Base-by-base conservation (phyloP, 495 filamentous ascomycete genomes). In the Aspergillus cavernicola region DNA sequence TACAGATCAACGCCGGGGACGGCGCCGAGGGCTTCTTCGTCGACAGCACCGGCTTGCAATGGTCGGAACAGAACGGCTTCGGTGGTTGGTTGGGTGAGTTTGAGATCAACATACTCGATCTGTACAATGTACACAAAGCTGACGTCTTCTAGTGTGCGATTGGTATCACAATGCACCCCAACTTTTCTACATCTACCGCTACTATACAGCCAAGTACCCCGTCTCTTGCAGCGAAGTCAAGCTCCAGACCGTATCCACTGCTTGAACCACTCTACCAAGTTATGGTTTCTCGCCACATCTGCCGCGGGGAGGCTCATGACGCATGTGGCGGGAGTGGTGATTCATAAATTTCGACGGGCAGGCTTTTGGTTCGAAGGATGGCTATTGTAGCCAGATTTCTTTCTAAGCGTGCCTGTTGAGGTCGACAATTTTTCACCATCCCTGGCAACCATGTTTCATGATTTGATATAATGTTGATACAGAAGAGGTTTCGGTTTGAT, bases 141-240 rank as follows among this genome's bases (percentile, higher is more conserved):
- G 26, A 46, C n/a, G 9, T 45, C 29, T 23, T 46, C 26, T 49
- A 82, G 79, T 75, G 6, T 82, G 80, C 44, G 73, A 81, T 48
- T 82, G 80, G 78, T 76, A 62, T 57, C 79, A 81, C 60, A 77
- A 74, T 40, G 68, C 61, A 19, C 79, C 80, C 10, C 79, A 83
- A 59, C 67, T 81, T 6, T 82, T 82, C 67, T 79, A 68, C 60
- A 57, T 73, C 18, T 52, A 72, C 46, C 41, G 43, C 11, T 66
- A 58, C 51, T 66, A 65, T 31, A 15, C 63, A 11, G 18, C 64
- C 15, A 36, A 53, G 0, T 60, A 76, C 13, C 76, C 77, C 18
- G 65, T 60, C 28, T 73, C 68, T 58, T 81, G 78, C 60, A 72
- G 69, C 43, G 58, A 65, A 60, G 75, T 78, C 16, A 39, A 70